Evolutionary conservation across 2,329 filamentous ascomycete species (phyloP).

Genomic region (Neocatenulostroma microsporum): DNA sequence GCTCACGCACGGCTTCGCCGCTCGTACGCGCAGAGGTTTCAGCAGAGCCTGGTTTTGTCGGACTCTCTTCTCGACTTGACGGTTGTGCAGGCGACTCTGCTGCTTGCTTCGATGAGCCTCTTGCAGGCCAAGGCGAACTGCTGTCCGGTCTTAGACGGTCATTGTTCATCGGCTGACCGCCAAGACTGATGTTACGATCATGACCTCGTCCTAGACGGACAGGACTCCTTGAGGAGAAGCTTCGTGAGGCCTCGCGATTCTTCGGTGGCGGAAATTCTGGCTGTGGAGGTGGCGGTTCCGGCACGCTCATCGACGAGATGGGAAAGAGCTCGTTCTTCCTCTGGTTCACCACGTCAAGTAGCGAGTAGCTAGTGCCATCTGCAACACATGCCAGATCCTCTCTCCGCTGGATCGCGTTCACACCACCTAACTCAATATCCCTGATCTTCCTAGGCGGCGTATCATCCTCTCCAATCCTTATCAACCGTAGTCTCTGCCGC

Average conservation of each 20-base stretch:
- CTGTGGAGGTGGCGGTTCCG: conserved; percentile 51
- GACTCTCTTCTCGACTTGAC: conserved; percentile 31
- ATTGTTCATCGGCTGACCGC: conserved; percentile 27
- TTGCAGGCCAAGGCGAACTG: conserved; percentile 26
- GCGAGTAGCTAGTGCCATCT: conserved; percentile 75
- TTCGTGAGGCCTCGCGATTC: conserved; percentile 22
- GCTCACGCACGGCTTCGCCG: conserved; percentile 18
- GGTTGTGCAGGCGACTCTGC: conserved; percentile 27
- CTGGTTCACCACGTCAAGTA: conserved; percentile 85
- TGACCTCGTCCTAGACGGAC: conserved; percentile 52
- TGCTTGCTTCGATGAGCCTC: conserved; percentile 40
- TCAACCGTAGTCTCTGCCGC: conserved; percentile 72
- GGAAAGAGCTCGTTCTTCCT: conserved; percentile 92
- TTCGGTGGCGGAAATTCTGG: conserved; percentile 33
- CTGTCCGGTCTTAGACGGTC: conserved; percentile 24
- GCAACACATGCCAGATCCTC: conserved; percentile 92
- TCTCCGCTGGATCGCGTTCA: conserved; percentile 66
- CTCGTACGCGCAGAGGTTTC: conserved; percentile 33
- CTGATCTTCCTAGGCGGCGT: conserved; percentile 64
- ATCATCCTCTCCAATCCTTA: conserved; percentile 68
- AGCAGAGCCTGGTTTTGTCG: conserved; percentile 17
- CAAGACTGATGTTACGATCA: conserved; percentile 68
- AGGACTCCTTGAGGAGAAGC: conserved; percentile 25
- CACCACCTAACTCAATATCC: conserved; percentile 82
- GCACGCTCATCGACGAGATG: conserved; percentile 76